phyloP scores from a whole-genome alignment of 495 filamentous ascomycete genomes.

The Penicillium samsonianum region DNA sequence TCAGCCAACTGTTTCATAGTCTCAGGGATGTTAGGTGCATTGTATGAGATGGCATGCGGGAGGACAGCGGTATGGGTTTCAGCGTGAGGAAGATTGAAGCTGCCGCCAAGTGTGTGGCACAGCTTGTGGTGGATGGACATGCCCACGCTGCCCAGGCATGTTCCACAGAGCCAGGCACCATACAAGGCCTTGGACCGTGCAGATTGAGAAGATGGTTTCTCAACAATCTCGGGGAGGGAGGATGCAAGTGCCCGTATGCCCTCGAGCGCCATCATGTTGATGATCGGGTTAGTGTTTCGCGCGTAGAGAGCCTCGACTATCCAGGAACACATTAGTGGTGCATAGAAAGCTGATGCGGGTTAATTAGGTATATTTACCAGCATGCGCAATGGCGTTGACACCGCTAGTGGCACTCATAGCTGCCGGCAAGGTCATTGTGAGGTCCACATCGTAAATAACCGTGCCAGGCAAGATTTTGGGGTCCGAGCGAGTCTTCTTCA shows the following conservation, averaged over 20 bases:
- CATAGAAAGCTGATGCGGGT: background rate
- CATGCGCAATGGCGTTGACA: constrained; percentile 71
- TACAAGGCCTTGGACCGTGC: constrained; percentile 62
- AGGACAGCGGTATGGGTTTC: constrained; percentile 70
- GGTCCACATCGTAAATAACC: constrained; percentile 69
- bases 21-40: constrained; percentile 61
- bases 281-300: constrained; percentile 61
- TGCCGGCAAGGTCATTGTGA: constrained; percentile 64
- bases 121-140: constrained; percentile 75
- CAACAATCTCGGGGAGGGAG: constrained; percentile 58
- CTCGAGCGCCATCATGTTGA: constrained; percentile 58
- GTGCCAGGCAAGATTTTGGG: constrained; percentile 65
- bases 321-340: background rate
- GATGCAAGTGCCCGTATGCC: constrained; percentile 54
- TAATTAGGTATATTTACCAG: constrained; percentile 38
- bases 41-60: constrained; percentile 68
- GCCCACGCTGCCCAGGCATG: constrained; percentile 63
- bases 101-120: constrained; percentile 67
- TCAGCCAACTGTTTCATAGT: constrained; percentile 59
- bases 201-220: constrained; percentile 46
- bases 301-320: constrained; percentile 67
- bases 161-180: constrained; percentile 67
- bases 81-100: constrained; percentile 69
- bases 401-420: constrained; percentile 63
- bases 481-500: constrained; percentile 66